Percentiles rank a stretch among this genome's conserved stretches.
phyloP scores from a whole-genome alignment of 2,329 filamentous ascomycete species.

The Talaromyces sp. region DNA sequence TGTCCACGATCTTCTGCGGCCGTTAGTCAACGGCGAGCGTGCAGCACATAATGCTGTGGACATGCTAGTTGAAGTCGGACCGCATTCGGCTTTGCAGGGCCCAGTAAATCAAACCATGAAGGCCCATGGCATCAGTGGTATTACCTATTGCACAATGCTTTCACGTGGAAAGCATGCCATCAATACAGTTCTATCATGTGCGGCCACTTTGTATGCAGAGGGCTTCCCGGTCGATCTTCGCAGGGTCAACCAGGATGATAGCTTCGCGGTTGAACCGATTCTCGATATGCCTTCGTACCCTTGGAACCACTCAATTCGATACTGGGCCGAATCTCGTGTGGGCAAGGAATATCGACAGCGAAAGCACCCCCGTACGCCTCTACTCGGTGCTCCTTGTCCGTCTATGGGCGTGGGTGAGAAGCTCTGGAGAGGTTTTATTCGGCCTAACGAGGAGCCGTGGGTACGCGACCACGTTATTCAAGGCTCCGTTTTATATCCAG shows the following conservation, averaged over 20 bases:
- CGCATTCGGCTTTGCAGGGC: slow-evolving; percentile 14
- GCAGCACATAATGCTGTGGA: slow-evolving; percentile 5
- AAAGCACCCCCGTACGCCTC: slow-evolving; percentile 3
- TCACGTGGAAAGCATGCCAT: neutral
- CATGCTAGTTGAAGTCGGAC: slow-evolving; percentile 17
- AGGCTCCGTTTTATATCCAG: slow-evolving; percentile 26
- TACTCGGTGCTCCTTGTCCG: slow-evolving; percentile 12
- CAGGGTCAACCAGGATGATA: neutral
- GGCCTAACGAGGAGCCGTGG: slow-evolving; percentile 28
- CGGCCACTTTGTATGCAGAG: neutral
- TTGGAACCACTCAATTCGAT: slow-evolving; percentile 16
- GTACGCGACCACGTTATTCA: slow-evolving; percentile 29
- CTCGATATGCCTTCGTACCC: slow-evolving; percentile 17
- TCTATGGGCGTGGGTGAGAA: slow-evolving; percentile 18
- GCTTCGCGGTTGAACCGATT: neutral
- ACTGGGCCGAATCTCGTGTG: slow-evolving; percentile 19
- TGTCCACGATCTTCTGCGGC: slow-evolving; percentile 1
- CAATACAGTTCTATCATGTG: neutral
- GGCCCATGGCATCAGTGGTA: neutral
- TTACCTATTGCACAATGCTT: slow-evolving; percentile 1
- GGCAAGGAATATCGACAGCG: slow-evolving; percentile 5
- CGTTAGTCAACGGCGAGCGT: neutral
- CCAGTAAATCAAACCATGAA: slow-evolving; percentile 14
- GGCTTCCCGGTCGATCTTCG: neutral
- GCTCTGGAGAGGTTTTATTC: slow-evolving; percentile 29